These are phyloP conservation scores for Scheffersomyces ergatensis DNA, from an alignment of 805 yeast species.

Conservation along the genomic window DNA sequence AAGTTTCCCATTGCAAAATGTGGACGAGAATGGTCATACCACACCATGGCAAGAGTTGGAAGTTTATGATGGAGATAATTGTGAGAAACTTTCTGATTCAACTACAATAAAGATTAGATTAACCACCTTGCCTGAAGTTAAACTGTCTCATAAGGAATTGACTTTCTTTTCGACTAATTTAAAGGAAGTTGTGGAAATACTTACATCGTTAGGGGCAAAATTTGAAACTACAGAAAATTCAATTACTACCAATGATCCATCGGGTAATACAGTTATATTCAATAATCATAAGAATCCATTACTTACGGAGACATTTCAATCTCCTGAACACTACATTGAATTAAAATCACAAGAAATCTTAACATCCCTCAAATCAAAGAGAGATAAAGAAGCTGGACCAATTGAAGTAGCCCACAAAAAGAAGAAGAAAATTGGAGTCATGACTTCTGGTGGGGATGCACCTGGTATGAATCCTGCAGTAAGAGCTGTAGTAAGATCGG, in stretches of 20 bases:
- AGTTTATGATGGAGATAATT: slow-evolving; percentile 36
- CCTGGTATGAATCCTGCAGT: slow-evolving; percentile 82
- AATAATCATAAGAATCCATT: slow-evolving; percentile 19
- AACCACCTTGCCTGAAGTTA: slow-evolving; percentile 11
- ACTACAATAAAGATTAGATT: slow-evolving; percentile 36
- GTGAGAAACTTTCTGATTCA: slow-evolving; percentile 23
- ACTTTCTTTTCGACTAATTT: slow-evolving; percentile 32
- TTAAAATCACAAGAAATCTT: slow-evolving; percentile 20
- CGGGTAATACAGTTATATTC: slow-evolving; percentile 30
- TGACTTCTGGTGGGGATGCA: slow-evolving; percentile 83
- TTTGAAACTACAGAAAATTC: slow-evolving; percentile 8
- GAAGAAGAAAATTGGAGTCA: slow-evolving; percentile 62
- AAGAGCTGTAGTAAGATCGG: slow-evolving; percentile 68
- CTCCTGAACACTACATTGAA: slow-evolving; percentile 28
- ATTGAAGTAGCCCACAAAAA: slow-evolving; percentile 21
- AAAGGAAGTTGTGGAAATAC: slow-evolving; percentile 14
- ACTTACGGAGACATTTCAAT: slow-evolving; percentile 13
- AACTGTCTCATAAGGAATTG: slow-evolving; percentile 13
- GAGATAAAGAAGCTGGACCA: slow-evolving; percentile 5
- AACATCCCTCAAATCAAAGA: slow-evolving; percentile 5
- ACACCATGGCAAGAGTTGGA: slow-evolving; percentile 41
- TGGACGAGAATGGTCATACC: slow-evolving; percentile 29
- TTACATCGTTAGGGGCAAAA: slow-evolving; percentile 8
- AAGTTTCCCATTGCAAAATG: slow-evolving; percentile 52
- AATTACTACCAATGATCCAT: slow-evolving; percentile 26